A percentile compares a stretch with the other conserved stretches of the same genome.
These are phyloP conservation scores for Prunus yedoensis DNA, from an alignment of 331 rosid genomes.

Conservation along the genomic window DNA sequence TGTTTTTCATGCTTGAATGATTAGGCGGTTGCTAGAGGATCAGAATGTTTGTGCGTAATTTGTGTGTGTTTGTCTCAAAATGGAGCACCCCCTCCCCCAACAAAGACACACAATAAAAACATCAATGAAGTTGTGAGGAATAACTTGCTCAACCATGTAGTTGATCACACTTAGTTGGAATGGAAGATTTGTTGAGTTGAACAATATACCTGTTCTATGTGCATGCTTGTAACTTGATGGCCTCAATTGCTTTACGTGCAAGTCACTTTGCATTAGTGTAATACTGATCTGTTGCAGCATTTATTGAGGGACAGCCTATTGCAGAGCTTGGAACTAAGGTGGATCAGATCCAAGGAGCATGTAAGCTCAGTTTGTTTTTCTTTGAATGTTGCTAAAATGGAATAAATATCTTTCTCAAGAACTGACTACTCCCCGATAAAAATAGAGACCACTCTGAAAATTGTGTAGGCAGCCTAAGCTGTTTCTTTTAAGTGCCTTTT, in stretches of 20 bases:
- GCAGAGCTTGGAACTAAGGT: slow-evolving; percentile 56
- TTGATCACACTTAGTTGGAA: neutral
- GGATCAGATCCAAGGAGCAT: slow-evolving; percentile 78
- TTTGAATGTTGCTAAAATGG: neutral
- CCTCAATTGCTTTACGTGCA: slow-evolving; percentile 19
- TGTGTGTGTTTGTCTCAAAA: too few relatives aligned
- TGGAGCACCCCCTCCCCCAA: too few relatives aligned
- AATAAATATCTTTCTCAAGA: slow-evolving; percentile 1
- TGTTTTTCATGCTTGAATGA: neutral
- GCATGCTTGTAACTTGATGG: slow-evolving; percentile 9
- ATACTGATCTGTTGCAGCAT: slow-evolving; percentile 49
- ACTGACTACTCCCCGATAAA: neutral
- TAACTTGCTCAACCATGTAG: neutral
- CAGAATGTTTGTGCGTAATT: too few relatives aligned
- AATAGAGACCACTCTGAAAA: neutral
- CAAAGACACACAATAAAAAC: too few relatives aligned
- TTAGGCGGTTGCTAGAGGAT: too few relatives aligned
- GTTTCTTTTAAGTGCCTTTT: neutral
- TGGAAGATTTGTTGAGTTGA: neutral
- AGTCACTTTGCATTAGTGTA: slow-evolving; percentile 19
- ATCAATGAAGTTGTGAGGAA: neutral
- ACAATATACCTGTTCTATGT: neutral
- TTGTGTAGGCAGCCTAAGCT: neutral
- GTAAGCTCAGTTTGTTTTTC: slow-evolving; percentile 44
- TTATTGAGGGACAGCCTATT: slow-evolving; percentile 68